These are phyloP conservation scores for Colletotrichum viniferum DNA, from an alignment of 2,329 filamentous ascomycete genomes.

Conservation along the genomic window DNA sequence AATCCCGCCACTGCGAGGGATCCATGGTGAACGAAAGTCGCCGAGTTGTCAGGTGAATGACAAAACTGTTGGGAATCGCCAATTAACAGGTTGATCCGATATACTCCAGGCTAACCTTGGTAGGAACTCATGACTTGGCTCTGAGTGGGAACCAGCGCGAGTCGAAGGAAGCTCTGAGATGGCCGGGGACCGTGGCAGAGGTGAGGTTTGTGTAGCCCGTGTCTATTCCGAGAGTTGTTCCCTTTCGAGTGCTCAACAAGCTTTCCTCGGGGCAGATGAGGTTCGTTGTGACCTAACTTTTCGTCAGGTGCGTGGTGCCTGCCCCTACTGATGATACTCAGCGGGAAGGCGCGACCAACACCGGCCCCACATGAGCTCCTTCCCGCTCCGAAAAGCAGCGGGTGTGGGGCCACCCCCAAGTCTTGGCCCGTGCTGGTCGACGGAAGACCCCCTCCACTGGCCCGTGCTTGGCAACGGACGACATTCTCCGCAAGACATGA, in stretches of 20 bases:
- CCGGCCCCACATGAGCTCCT: neutral
- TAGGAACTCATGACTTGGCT: too few species aligned
- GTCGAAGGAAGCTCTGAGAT: too few species aligned
- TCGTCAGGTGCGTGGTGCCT: neutral
- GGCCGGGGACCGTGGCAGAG: too few species aligned
- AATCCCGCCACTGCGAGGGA: neutral
- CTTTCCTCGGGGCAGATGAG: too few species aligned
- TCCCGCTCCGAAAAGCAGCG: neutral
- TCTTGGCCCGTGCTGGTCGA: neutral
- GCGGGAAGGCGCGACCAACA: neutral
- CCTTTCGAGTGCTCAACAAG: too few species aligned
- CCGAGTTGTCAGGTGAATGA: fast-evolving
- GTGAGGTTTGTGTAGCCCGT: too few species aligned
- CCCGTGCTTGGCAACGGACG: neutral
- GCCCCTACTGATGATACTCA: neutral
- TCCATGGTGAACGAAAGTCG: fast-evolving
- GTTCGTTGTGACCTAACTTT: neutral
- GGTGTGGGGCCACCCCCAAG: neutral
- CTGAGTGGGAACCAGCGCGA: too few species aligned
- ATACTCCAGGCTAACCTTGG: too few species aligned
- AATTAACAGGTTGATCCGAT: neutral
- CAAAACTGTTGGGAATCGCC: fast-evolving
- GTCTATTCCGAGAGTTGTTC: too few species aligned
- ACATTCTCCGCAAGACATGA: neutral
- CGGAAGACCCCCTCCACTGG: too few species aligned